Evolutionary conservation across 768 basidiomycete genomes (phyloP).

Genomic region (Trametes gibbosa): DNA sequence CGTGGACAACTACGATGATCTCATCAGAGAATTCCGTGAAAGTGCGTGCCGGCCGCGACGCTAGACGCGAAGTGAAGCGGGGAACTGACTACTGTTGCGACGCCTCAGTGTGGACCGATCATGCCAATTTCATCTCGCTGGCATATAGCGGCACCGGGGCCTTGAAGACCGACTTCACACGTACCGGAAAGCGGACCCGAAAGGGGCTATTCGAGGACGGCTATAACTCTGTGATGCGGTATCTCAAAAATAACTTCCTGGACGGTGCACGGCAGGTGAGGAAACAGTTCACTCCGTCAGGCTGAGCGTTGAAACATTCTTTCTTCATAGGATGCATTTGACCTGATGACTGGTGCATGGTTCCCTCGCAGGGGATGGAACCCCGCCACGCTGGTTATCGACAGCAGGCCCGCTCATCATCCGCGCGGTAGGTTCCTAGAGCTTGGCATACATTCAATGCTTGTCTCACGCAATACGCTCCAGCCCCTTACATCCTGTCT

Average conservation of each 20-base stretch:
- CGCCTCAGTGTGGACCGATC: conserved; percentile 92
- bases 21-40: conserved; percentile 84
- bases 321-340: conserved; percentile 79
- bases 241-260: conserved; percentile 94
- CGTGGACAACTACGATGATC: conserved; percentile 79
- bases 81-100: conserved; percentile 3
- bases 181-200: conserved; percentile 85
- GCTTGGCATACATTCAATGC: not conserved
- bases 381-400: conserved; percentile 67
- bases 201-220: conserved; percentile 84
- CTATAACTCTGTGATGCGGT: conserved; percentile 78
- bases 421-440: conserved; percentile 64
- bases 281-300: not conserved
- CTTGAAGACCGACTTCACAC: conserved; percentile 93
- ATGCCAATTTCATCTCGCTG: conserved; percentile 84
- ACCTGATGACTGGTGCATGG: conserved; percentile 91
- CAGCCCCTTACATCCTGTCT: conserved; percentile 78
- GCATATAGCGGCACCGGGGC: conserved; percentile 97
- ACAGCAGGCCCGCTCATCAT: conserved; percentile 79
- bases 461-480: not conserved
- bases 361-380: conserved; percentile 74
- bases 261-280: conserved; percentile 87
- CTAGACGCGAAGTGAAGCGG: not conserved
- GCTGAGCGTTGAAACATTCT: conserved; percentile 1
- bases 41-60: conserved; percentile 47